These are phyloP conservation scores for Penicillium lividum DNA, from an alignment of 495 filamentous ascomycete genomes.

Conservation along the genomic window DNA sequence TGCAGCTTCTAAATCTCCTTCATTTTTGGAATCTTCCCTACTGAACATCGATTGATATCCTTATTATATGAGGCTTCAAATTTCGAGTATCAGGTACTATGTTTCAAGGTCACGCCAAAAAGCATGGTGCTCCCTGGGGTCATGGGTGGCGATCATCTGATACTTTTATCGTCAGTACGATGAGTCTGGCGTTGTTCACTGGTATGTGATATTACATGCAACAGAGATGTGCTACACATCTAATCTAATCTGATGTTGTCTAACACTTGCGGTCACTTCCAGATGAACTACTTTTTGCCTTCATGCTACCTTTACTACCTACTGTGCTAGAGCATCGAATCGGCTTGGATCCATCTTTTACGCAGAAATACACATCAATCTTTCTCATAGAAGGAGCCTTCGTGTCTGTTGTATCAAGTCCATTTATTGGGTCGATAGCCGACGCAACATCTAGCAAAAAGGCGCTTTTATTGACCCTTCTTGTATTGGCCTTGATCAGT, in stretches of 20 bases:
- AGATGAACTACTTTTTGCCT: constrained; percentile 27
- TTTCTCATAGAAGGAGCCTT: constrained; percentile 24
- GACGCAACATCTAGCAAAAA: constrained; percentile 23
- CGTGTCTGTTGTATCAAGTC: constrained; percentile 21
- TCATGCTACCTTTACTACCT: constrained; percentile 32
- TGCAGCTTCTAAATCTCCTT: too few species aligned
- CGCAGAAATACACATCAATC: constrained; percentile 23
- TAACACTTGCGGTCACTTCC: background rate
- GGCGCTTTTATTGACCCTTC: constrained; percentile 17
- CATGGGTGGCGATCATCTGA: constrained; percentile 25
- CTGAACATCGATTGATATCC: too few species aligned
- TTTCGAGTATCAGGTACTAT: too few species aligned
- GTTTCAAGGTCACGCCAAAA: too few species aligned
- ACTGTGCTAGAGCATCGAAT: constrained; percentile 26
- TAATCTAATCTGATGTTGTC: too few species aligned
- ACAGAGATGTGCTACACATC: background rate
- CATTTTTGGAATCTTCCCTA: too few species aligned
- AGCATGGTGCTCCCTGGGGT: constrained; percentile 2
- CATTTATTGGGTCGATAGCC: constrained; percentile 22
- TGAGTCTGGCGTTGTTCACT: constrained; percentile 25
- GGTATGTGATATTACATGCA: constrained; percentile 7
- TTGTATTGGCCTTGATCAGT: constrained; percentile 22
- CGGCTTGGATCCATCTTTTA: constrained; percentile 16
- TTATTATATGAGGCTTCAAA: too few species aligned
- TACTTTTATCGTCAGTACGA: constrained; percentile 21